phyloP scores from a whole-genome alignment of 1,284 basidiomycete genomes.

The Phylloboletellus chloephorus region DNA sequence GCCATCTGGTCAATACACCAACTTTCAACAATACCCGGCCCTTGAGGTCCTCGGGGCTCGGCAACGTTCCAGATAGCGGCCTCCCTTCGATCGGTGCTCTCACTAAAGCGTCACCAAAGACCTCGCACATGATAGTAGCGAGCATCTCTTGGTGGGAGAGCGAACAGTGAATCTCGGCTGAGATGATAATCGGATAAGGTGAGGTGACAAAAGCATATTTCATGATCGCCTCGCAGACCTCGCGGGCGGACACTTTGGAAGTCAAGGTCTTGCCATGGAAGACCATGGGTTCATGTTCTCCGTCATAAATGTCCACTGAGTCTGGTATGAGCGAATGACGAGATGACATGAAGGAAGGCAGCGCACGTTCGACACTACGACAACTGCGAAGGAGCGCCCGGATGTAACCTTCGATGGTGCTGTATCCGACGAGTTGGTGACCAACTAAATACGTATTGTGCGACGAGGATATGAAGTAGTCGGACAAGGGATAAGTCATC shows the following conservation, averaged over 20 bases:
- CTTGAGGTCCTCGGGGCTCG: slow-evolving; percentile 85
- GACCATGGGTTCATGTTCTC: slow-evolving; percentile 76
- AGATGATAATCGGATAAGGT: slow-evolving; percentile 93
- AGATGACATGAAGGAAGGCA: background rate
- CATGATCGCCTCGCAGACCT: slow-evolving; percentile 82
- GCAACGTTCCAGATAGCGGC: slow-evolving; percentile 53
- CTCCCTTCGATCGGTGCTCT: slow-evolving; percentile 51
- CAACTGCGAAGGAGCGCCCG: slow-evolving; percentile 88
- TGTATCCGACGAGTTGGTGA: slow-evolving; percentile 88
- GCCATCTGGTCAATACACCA: slow-evolving; percentile 8
- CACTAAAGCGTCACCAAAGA: slow-evolving; percentile 76
- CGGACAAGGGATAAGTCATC: slow-evolving; percentile 78
- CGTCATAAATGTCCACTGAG: slow-evolving; percentile 91
- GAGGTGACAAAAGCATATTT: slow-evolving; percentile 94
- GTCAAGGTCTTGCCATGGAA: slow-evolving; percentile 94
- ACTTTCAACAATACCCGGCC: slow-evolving; percentile 85
- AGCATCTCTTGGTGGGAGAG: slow-evolving; percentile 81
- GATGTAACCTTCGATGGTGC: slow-evolving; percentile 95
- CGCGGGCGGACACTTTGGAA: slow-evolving; percentile 77
- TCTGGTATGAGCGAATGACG: slow-evolving; percentile 3
- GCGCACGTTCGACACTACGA: slow-evolving; percentile 85
- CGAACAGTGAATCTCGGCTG: slow-evolving; percentile 89
- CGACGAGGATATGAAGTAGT: slow-evolving; percentile 91
- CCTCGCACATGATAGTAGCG: slow-evolving; percentile 71
- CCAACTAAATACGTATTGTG: slow-evolving; percentile 98